phyloP scores from a whole-genome alignment of 2,329 filamentous ascomycete species.

The Fusarium nelsonii region DNA sequence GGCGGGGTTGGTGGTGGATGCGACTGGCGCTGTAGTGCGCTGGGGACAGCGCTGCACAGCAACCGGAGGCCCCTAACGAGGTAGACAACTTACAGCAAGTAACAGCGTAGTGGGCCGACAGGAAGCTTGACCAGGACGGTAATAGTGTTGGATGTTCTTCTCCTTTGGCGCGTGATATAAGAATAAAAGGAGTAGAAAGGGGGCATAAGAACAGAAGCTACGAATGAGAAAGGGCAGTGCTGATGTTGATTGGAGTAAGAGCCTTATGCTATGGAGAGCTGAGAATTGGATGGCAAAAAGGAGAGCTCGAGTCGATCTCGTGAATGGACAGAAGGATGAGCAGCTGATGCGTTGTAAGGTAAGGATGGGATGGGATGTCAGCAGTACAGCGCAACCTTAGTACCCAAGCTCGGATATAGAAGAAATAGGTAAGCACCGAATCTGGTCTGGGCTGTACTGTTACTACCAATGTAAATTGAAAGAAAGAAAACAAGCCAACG shows the following conservation, averaged over 20 bases:
- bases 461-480: background rate
- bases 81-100: slow-evolving; percentile 31
- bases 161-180: slow-evolving; percentile 32
- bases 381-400: slow-evolving; percentile 6
- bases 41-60: slow-evolving; percentile 32
- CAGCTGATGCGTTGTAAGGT: slow-evolving; percentile 32
- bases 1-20: slow-evolving; percentile 13
- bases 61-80: slow-evolving; percentile 15
- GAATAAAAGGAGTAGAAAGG: slow-evolving; percentile 21
- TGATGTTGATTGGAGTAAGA: background rate
- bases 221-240: slow-evolving; percentile 11
- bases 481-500: background rate
- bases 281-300: slow-evolving; percentile 28
- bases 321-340: slow-evolving; percentile 29
- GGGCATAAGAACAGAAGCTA: slow-evolving; percentile 14
- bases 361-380: slow-evolving; percentile 15
- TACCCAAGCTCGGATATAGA: background rate
- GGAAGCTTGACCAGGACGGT: slow-evolving; percentile 8
- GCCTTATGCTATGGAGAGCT: slow-evolving; percentile 25
- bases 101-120: slow-evolving; percentile 33
- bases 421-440: slow-evolving; percentile 29
- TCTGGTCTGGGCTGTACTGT: slow-evolving; percentile 12
- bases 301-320: background rate
- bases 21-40: slow-evolving; percentile 13
- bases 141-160: slow-evolving; percentile 25